Base-by-base conservation (phyloP, 495 filamentous ascomycete genomes). In the Daldinia caldariorum region DNA sequence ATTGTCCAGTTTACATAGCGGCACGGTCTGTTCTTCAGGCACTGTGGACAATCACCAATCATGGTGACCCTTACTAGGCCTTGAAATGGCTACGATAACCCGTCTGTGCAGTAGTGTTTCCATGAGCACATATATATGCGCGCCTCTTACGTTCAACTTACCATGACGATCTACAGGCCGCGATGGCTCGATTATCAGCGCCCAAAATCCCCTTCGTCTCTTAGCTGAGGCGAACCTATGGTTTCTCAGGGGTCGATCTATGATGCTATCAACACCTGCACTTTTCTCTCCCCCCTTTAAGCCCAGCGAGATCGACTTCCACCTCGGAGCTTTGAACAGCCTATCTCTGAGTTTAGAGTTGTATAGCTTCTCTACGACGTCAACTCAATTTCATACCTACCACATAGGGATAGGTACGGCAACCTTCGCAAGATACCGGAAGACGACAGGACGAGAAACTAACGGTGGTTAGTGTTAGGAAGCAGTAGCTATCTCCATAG, bases 61-160 rank as follows among this genome's bases (percentile, higher is more conserved):
- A 47, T 53, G n/a, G n/a, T 7, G 41, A 9, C 62, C 60, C 35
- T 38, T 58, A 55, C 69, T 68, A 57, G 35, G 22, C 56, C 61
- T 49, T 22, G 47, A 57, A 63, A 20, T 31, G 55, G 63, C 54
- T 61, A 67, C 49, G 26, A 16, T 13, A 68, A 41, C 61, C 69
- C 49, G 61, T 22, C 29, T 64, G 34, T 68, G 64, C 69, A 72
- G 64, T 61, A 64, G 64, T 32, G 57, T 49, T 65, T 61, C 59
- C 34, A 29, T 38, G 43, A 45, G 37, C 49, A 35, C 59, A 32
- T 51, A 22, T 70, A 26, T 51, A 51, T 20, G 39, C 34, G 43
- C 32, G 35, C 64, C 56, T 64, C 41, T 63, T 51, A 35, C 13
- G 18, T 39, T n/a, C 53, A 55, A 31, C 53, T 49, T 12, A 51